phyloP scores from a whole-genome alignment of 192 early-diverging fungal species.

The Coemansia sp. region DNA sequence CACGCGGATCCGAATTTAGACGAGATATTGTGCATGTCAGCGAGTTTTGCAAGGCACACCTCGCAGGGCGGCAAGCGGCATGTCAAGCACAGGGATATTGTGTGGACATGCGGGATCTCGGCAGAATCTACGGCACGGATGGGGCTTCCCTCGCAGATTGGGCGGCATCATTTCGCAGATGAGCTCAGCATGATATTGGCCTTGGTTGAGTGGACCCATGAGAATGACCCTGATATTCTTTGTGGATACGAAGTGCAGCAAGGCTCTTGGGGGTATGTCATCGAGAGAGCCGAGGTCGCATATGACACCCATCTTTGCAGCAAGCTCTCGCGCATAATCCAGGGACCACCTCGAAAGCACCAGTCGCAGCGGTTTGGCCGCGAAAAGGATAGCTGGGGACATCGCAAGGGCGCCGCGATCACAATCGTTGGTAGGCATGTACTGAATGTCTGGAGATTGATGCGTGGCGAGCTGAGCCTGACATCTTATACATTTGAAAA shows the following conservation, averaged over 20 bases:
- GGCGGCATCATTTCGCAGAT: constrained; percentile 45
- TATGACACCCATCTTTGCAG: constrained; percentile 54
- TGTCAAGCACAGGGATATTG: background rate
- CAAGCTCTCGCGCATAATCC: constrained; percentile 56
- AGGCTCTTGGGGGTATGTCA: constrained; percentile 88
- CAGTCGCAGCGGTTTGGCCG: background rate
- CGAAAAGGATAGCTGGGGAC: constrained; percentile 58
- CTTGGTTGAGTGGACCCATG: constrained; percentile 60
- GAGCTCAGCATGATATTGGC: constrained; percentile 66
- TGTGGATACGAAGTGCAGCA: constrained; percentile 86
- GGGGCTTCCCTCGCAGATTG: constrained; percentile 17
- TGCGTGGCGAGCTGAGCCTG: constrained; percentile 75
- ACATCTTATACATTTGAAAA: constrained; percentile 83
- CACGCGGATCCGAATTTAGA: constrained; percentile 74
- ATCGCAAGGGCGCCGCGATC: constrained; percentile 66
- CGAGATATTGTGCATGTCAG: constrained; percentile 55
- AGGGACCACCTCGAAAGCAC: background rate
- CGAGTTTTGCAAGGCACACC: background rate
- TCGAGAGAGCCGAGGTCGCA: constrained; percentile 59
- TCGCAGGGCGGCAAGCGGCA: background rate
- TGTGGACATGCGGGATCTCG: constrained; percentile 28
- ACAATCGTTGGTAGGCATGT: constrained; percentile 75
- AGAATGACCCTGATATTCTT: constrained; percentile 83
- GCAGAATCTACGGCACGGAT: constrained; percentile 8
- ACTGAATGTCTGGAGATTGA: constrained; percentile 87